phyloP scores from a whole-genome alignment of 345 rosid genomes.

The Lumnitzera racemosa region DNA sequence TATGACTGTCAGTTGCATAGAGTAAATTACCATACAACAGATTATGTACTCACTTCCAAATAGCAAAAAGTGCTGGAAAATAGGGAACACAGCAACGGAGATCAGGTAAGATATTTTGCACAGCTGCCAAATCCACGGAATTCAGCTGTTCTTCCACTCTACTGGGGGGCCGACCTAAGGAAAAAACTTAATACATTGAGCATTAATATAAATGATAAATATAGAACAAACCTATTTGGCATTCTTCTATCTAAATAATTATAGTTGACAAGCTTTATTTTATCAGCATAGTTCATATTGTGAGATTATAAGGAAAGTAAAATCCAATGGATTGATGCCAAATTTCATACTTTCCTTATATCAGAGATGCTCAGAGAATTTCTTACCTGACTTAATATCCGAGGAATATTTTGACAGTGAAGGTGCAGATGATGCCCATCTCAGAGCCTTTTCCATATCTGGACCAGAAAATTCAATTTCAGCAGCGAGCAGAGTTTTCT shows the following conservation, averaged over 20 bases:
- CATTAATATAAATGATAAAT: no score
- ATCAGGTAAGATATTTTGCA: constrained; percentile 12
- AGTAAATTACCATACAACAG: background rate
- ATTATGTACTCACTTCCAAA: constrained; percentile 50
- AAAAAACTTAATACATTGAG: no score
- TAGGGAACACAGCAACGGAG: constrained; percentile 11
- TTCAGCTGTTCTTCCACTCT: constrained; percentile 19
- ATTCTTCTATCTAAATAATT: no score
- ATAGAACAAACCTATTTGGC: no score
- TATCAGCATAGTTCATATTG: no score
- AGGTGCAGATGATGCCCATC: background rate
- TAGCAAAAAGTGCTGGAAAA: constrained; percentile 34
- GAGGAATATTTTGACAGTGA: constrained; percentile 5
- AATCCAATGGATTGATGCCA: no score
- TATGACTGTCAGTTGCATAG: background rate
- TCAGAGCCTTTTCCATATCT: constrained; percentile 6
- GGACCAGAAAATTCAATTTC: background rate
- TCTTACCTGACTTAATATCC: constrained; percentile 6
- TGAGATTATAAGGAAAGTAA: no score
- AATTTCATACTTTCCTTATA: no score
- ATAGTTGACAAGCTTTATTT: no score
- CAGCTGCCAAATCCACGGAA: constrained; percentile 16
- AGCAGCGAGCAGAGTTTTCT: constrained; percentile 3
- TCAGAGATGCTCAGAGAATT: background rate
- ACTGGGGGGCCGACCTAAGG: background rate